Evolutionary conservation across 2,329 filamentous ascomycete species (phyloP).

Genomic region (Sporothrix globosa): DNA sequence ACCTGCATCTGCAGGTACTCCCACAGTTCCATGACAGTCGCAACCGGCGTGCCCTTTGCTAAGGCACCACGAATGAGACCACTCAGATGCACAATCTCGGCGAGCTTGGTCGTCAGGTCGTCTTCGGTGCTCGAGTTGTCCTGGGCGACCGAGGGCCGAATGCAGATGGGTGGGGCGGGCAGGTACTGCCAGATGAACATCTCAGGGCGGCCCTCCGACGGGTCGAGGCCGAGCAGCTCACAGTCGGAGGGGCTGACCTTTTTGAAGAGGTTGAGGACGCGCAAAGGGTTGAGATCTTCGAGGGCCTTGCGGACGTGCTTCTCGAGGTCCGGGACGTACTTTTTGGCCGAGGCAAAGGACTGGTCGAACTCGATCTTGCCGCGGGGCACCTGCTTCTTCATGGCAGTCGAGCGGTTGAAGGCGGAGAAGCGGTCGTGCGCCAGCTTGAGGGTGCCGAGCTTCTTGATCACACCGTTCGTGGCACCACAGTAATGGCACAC

Average conservation of each 20-base stretch:
- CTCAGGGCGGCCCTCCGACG: slow-evolving; percentile 83
- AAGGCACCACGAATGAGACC: slow-evolving; percentile 82
- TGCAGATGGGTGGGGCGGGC: slow-evolving; percentile 90
- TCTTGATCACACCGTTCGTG: slow-evolving; percentile 89
- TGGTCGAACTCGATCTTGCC: slow-evolving; percentile 84
- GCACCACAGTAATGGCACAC: slow-evolving; percentile 78
- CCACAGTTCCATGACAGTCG: slow-evolving; percentile 97
- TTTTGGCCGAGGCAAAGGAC: slow-evolving; percentile 79
- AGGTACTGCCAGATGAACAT: slow-evolving; percentile 98
- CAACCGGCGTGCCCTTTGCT: slow-evolving; percentile 78
- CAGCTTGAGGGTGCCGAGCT: slow-evolving; percentile 89
- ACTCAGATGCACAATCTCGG: slow-evolving; percentile 92
- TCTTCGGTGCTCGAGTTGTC: slow-evolving; percentile 94
- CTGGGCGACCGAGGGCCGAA: slow-evolving; percentile 90
- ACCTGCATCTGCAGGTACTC: slow-evolving; percentile 94
- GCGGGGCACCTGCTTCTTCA: slow-evolving; percentile 78
- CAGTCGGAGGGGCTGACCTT: slow-evolving; percentile 83
- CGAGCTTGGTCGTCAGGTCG: slow-evolving; percentile 94
- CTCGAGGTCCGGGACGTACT: slow-evolving; percentile 78
- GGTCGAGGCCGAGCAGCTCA: slow-evolving; percentile 86
- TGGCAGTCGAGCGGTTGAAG: slow-evolving; percentile 85
- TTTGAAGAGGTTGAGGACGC: slow-evolving; percentile 89
- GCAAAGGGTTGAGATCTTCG: slow-evolving; percentile 89
- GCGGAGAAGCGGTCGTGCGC: slow-evolving; percentile 89
- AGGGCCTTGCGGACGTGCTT: slow-evolving; percentile 90